phyloP scores from a whole-genome alignment of 106 monocot genomes.

The Platanthera zijinensis region DNA sequence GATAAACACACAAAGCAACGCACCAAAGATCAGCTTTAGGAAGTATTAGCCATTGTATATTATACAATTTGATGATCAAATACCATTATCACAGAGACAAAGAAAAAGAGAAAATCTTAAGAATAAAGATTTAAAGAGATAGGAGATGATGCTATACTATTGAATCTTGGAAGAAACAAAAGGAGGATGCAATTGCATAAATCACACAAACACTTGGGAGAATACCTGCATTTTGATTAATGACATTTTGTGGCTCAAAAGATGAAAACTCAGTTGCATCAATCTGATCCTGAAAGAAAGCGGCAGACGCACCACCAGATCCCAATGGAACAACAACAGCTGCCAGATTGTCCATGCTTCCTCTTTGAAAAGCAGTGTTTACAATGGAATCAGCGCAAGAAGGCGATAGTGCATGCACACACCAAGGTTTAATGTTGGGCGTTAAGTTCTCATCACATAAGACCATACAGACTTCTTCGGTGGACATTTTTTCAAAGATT shows the following conservation, averaged over 20 bases:
- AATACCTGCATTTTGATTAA: constrained; percentile 4
- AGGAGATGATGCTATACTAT: not conserved
- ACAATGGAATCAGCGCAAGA: constrained; percentile 58
- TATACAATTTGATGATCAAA: not conserved
- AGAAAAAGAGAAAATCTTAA: not conserved
- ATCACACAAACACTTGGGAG: not conserved
- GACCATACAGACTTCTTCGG: constrained; percentile 77
- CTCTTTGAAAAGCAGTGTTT: constrained; percentile 57
- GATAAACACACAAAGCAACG: not conserved
- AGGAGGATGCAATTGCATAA: not conserved
- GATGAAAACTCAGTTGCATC: constrained; percentile 12
- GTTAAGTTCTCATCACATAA: constrained; percentile 41
- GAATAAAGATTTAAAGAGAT: not conserved
- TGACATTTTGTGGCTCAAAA: constrained; percentile 8
- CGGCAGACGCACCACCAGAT: constrained; percentile 15
- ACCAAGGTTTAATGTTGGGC: constrained; percentile 11
- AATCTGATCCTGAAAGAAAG: constrained; percentile 12
- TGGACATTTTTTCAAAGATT: constrained; percentile 75
- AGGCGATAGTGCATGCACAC: constrained; percentile 5
- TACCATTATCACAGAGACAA: not conserved
- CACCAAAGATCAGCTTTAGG: not conserved
- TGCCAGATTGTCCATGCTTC: constrained; percentile 76
- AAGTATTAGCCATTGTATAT: not conserved
- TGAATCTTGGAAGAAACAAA: not conserved
- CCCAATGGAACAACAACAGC: constrained; percentile 62